Evolutionary conservation across 148 eudicot species (phyloP).

Genomic region (Pharnaceum exiguum): DNA sequence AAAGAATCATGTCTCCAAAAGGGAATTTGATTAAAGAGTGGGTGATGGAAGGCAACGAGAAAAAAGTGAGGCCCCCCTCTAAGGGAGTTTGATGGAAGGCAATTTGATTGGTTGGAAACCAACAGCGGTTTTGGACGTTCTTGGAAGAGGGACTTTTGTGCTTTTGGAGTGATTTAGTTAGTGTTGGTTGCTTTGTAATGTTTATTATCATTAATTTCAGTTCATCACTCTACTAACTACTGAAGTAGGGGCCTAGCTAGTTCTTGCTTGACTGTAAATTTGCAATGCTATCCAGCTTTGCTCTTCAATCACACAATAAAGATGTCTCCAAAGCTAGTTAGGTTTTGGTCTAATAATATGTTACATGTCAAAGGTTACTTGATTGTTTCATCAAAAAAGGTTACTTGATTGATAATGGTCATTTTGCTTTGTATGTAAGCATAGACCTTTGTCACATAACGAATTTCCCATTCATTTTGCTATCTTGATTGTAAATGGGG

Average conservation of each 20-base stretch:
- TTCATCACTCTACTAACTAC: not conserved
- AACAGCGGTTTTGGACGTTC: conserved; percentile 21
- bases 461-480: no score
- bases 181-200: no score
- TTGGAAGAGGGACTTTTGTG: conserved; percentile 2
- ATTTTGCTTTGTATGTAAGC: no score
- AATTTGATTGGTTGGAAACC: conserved; percentile 19
- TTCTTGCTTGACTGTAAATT: not conserved
- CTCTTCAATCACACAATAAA: not conserved
- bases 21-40: conserved; percentile 4
- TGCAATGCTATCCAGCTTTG: not conserved
- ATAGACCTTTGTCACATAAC: no score
- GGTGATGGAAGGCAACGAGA: conserved; percentile 3
- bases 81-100: not conserved
- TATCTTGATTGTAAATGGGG: no score
- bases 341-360: no score
- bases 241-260: not conserved
- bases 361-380: no score
- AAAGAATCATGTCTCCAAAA: not conserved
- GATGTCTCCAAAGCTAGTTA: not conserved
- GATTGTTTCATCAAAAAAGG: no score
- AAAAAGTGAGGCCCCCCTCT: not conserved
- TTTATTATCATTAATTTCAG: no score
- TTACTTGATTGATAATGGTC: no score
- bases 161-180: not conserved